Conservation (phyloP, 1,139 yeast species). For the Geotrichum australiense region DNA sequence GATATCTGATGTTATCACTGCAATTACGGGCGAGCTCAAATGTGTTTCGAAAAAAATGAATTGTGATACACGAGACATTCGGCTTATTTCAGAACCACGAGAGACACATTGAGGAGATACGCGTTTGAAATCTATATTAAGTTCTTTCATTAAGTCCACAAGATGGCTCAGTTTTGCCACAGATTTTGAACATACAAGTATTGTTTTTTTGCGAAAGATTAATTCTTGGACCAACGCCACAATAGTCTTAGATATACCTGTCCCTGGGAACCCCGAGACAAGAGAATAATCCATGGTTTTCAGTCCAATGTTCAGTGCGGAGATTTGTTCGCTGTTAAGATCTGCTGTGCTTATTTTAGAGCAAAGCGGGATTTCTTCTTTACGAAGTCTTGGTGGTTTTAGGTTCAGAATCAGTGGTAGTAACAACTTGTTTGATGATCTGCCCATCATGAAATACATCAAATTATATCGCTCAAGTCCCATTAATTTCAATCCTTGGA, state of each 20-base stretch:
- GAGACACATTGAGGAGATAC: too few relatives aligned
- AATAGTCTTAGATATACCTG: conserved; percentile 93
- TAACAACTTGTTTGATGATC: conserved; percentile 2
- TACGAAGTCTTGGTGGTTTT: conserved; percentile 43
- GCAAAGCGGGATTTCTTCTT: too few relatives aligned
- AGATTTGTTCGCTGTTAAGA: conserved; percentile 66
- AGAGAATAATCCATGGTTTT: conserved; percentile 68
- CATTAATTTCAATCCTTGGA: conserved; percentile 1
- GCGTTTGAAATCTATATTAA: too few relatives aligned
- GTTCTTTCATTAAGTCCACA: too few relatives aligned
- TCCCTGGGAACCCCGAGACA: conserved; percentile 96
- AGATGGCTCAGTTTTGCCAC: too few relatives aligned
- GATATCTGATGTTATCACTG: too few relatives aligned
- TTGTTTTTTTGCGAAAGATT: conserved; percentile 54
- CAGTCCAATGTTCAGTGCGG: conserved; percentile 61
- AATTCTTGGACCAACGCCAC: conserved; percentile 62
- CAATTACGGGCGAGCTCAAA: too few relatives aligned
- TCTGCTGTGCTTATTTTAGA: too few relatives aligned
- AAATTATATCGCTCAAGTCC: not conserved
- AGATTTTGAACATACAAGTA: too few relatives aligned
- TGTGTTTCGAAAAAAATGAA: too few relatives aligned
- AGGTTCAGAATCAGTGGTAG: conserved; percentile 52
- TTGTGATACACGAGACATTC: too few relatives aligned
- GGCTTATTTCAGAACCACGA: too few relatives aligned
- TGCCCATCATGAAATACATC: not conserved